phyloP scores from a whole-genome alignment of 2,329 filamentous ascomycete genomes.

The Neurospora sp. region DNA sequence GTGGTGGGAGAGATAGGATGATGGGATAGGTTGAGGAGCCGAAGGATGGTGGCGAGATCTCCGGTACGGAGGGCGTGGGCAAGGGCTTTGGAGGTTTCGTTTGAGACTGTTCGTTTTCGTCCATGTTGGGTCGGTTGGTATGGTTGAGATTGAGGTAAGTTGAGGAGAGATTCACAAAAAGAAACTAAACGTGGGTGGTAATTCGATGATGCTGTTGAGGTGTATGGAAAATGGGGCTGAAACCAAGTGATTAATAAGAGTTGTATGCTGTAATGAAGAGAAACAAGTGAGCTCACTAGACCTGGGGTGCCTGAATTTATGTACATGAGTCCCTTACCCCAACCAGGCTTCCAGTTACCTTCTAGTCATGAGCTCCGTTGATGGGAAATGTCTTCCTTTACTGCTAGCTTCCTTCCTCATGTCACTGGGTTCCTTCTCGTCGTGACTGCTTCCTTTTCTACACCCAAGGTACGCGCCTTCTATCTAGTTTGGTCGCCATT shows the following conservation, averaged over 20 bases:
- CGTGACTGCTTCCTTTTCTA: background rate
- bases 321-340: background rate
- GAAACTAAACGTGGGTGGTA: background rate
- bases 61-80: background rate
- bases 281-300: background rate
- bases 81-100: background rate
- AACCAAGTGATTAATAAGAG: background rate
- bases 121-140: background rate
- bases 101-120: background rate
- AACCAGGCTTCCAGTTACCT: background rate
- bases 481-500: background rate
- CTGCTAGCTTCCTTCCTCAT: background rate
- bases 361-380: background rate
- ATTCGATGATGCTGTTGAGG: background rate
- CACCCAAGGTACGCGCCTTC: background rate
- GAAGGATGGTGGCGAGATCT: background rate
- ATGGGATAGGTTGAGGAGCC: background rate
- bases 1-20: background rate
- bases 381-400: background rate
- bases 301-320: background rate
- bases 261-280: background rate
- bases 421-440: background rate
- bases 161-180: background rate
- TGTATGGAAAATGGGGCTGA: background rate
- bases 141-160: background rate